Evolutionary conservation across 371 early-diverging fungal species (phyloP).

Genomic region (Apophysomyces variabilis): DNA sequence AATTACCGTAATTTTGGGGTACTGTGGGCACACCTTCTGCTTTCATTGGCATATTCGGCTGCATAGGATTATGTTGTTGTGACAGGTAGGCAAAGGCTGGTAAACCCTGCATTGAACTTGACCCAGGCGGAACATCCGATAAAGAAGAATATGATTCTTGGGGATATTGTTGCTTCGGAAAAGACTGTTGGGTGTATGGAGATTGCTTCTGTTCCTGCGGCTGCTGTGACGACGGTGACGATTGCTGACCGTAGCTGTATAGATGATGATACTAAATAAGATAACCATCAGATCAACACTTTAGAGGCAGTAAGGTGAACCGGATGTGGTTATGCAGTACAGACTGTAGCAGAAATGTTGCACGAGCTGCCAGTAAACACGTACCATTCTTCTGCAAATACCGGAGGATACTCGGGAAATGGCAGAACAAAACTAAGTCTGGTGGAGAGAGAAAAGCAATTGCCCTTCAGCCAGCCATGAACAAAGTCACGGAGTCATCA

Average conservation of each 20-base stretch:
- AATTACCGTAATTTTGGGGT: conserved; percentile 5
- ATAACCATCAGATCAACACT: not conserved
- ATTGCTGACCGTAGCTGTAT: conserved; percentile 9
- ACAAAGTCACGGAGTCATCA: no score
- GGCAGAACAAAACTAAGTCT: not conserved
- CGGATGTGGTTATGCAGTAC: conserved; percentile 10
- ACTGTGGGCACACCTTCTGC: conserved; percentile 5
- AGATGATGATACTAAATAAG: conserved; percentile 8
- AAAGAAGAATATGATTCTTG: conserved; percentile 2
- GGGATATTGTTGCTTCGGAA: not conserved
- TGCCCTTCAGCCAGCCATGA: no score
- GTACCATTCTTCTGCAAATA: conserved; percentile 10
- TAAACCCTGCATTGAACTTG: conserved; percentile 1
- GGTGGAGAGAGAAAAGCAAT: not conserved
- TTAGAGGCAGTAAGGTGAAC: not conserved
- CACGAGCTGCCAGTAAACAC: conserved; percentile 9
- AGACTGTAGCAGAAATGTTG: conserved; percentile 7
- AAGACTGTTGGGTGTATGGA: not conserved
- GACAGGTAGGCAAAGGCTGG: conserved; percentile 9
- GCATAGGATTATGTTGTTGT: conserved; percentile 9
- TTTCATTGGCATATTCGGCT: conserved; percentile 3
- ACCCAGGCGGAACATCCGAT: conserved; percentile 7
- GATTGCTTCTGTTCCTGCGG: conserved; percentile 9
- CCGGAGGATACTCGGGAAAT: conserved; percentile 9
- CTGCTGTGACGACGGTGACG: conserved; percentile 7